Percentiles rank a stretch among this genome's conserved stretches.
Conservation (phyloP, 441 rosid species). For the Brassica balearica region DNA sequence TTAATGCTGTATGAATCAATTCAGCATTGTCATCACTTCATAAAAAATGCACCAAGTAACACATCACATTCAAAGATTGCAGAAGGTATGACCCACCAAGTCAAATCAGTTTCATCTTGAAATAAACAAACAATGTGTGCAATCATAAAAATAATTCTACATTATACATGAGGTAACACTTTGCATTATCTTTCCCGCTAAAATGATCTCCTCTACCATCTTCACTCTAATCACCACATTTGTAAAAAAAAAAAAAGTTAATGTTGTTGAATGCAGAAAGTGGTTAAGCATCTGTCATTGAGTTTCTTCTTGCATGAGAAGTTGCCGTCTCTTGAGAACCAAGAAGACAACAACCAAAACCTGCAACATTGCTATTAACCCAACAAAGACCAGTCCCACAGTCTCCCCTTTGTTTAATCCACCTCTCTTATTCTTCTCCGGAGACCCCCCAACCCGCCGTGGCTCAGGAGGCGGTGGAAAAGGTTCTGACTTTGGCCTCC, state of each 20-base stretch:
- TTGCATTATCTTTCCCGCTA: not conserved
- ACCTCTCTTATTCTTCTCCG: slow-evolving; percentile 18
- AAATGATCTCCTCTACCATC: no score
- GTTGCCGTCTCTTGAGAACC: slow-evolving; percentile 69
- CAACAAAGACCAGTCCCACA: slow-evolving; percentile 70
- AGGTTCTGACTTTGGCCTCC: not conserved
- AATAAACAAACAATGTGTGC: no score
- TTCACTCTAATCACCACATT: no score
- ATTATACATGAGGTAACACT: no score
- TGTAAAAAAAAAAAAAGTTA: no score
- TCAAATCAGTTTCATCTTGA: slow-evolving; percentile 16
- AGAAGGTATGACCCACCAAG: not conserved
- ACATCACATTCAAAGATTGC: not conserved
- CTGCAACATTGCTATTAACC: slow-evolving; percentile 65
- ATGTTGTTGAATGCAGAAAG: not conserved
- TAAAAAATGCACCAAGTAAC: not conserved
- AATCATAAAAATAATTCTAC: no score
- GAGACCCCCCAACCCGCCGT: not conserved
- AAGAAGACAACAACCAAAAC: slow-evolving; percentile 66
- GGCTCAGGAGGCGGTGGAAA: slow-evolving; percentile 4
- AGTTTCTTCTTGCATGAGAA: slow-evolving; percentile 50
- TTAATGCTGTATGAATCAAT: not conserved
- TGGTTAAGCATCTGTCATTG: not conserved
- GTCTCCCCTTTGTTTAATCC: slow-evolving; percentile 65
- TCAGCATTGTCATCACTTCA: not conserved